Evolutionary conservation across 164 flowering plant genomes (phyloP).

Genomic region (Berberis vulgaris): DNA sequence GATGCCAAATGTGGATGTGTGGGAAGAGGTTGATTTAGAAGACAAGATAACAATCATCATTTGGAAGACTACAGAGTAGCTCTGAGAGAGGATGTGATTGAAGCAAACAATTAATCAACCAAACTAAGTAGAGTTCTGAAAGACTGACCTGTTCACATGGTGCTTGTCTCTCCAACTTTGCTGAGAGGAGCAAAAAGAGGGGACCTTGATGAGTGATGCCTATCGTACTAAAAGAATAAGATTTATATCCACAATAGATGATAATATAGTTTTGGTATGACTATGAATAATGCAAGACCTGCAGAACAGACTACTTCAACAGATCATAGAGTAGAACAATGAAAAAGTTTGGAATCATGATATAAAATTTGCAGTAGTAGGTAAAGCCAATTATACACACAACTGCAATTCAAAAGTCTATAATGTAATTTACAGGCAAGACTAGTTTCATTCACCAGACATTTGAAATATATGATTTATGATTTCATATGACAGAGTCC

Average conservation of each 20-base stretch:
- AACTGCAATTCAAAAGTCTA: no score
- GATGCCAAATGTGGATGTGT: not conserved
- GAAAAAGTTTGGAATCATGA: no score
- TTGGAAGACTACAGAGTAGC: conserved; percentile 11
- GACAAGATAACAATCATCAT: conserved; percentile 15
- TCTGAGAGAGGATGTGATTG: conserved; percentile 10
- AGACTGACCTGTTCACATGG: conserved; percentile 13
- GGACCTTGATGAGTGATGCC: not conserved
- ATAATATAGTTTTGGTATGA: no score
- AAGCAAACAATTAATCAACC: conserved; percentile 1
- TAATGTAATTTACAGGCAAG: no score
- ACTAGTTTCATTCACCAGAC: no score
- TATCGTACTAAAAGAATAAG: not conserved
- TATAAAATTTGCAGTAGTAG: no score
- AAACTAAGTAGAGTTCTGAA: conserved; percentile 2
- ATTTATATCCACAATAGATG: not conserved
- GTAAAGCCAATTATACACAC: no score
- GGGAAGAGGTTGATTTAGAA: not conserved
- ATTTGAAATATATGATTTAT: no score
- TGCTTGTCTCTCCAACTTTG: conserved; percentile 1
- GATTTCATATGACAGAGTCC: no score
- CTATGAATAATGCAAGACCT: no score
- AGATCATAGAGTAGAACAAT: no score
- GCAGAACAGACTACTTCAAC: no score
- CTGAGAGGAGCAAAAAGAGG: not conserved